Conservation (phyloP, 208 protist species). For the Strigomonas culicis region DNA sequence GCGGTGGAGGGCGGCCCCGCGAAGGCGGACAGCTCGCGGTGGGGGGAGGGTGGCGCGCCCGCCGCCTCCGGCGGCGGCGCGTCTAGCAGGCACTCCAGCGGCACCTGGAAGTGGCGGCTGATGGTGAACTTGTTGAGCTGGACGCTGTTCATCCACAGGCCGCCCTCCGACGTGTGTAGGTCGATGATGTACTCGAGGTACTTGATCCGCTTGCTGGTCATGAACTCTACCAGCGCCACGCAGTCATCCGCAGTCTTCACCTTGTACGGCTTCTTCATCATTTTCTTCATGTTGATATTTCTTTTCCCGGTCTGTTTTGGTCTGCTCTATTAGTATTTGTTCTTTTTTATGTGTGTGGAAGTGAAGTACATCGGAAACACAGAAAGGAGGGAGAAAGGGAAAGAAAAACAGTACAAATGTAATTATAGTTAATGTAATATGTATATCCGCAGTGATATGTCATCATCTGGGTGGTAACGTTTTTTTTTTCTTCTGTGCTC, state of each 20-base stretch:
- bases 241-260: conserved; percentile 43
- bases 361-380: not conserved
- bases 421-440: conserved; percentile 5
- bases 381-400: conserved; percentile 11
- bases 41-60: not conserved
- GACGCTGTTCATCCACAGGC: conserved; percentile 77
- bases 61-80: not conserved
- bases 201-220: conserved; percentile 63
- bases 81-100: not conserved
- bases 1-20: not conserved
- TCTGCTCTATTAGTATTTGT: not conserved
- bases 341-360: not conserved
- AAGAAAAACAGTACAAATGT: conserved; percentile 2
- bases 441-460: not conserved
- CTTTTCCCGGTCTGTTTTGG: not conserved
- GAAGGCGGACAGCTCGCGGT: not conserved
- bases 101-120: conserved; percentile 11
- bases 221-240: conserved; percentile 53
- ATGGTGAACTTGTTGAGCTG: conserved; percentile 35
- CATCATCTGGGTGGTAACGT: not conserved
- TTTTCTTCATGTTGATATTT: not conserved
- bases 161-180: conserved; percentile 50
- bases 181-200: conserved; percentile 65
- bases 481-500: not conserved
- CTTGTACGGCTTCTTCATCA: conserved; percentile 49